phyloP scores from a whole-genome alignment of 495 filamentous ascomycete species.

The Penicillium waksmanii region DNA sequence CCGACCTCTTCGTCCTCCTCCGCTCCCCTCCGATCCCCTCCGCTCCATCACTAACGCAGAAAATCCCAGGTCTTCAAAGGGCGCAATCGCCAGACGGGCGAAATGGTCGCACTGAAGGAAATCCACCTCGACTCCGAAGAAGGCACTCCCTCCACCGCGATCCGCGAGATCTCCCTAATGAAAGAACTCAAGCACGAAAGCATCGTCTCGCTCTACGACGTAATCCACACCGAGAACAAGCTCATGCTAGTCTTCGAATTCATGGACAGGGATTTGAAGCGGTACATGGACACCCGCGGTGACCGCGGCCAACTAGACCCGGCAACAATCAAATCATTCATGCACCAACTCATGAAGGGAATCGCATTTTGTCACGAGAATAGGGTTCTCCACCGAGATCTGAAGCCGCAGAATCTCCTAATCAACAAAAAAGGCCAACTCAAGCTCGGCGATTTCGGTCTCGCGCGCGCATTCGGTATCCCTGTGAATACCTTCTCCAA shows the following conservation, averaged over 20 bases:
- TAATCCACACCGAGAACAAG: conserved; percentile 99
- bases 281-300: conserved; percentile 94
- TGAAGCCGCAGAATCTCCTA: conserved; percentile 93
- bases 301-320: conserved; percentile 83
- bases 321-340: conserved; percentile 91
- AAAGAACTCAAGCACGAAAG: conserved; percentile 99
- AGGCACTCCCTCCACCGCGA: conserved; percentile 96
- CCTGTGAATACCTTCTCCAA: conserved; percentile 98
- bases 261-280: conserved; percentile 99
- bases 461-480: conserved; percentile 92
- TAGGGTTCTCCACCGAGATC: conserved; percentile 90
- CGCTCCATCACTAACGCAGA: conserved; percentile 23
- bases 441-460: conserved; percentile 93
- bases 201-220: conserved; percentile 96
- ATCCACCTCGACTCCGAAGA: conserved; percentile 99
- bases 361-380: conserved; percentile 98
- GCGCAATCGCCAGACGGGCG: conserved; percentile 91
- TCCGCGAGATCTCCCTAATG: conserved; percentile 98
- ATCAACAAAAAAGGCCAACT: conserved; percentile 91
- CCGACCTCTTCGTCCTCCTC: neutral
- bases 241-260: conserved; percentile 99
- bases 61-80: conserved; percentile 89
- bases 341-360: conserved; percentile 91
- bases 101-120: conserved; percentile 96
- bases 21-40: conserved; percentile 3